Conservation (phyloP, 768 basidiomycete genomes). For the Suillus alpinus region DNA sequence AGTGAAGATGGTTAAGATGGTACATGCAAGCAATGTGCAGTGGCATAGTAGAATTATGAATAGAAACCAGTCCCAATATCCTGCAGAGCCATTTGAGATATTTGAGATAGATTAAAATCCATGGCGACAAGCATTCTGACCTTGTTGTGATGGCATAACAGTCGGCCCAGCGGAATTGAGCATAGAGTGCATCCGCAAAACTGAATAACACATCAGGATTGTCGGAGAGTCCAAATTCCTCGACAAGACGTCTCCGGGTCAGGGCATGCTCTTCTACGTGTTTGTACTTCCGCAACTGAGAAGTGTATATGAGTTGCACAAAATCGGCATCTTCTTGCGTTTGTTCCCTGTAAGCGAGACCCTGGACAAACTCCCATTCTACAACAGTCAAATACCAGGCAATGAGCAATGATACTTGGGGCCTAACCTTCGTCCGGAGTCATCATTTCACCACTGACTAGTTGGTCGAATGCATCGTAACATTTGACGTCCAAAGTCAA, state of each 20-base stretch:
- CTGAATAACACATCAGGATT: constrained; percentile 92
- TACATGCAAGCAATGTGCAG: constrained; percentile 98
- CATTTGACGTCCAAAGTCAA: constrained; percentile 94
- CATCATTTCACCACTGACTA: constrained; percentile 95
- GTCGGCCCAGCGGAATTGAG: constrained; percentile 89
- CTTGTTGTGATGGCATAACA: constrained; percentile 86
- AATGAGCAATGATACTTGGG: neutral
- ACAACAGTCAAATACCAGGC: constrained; percentile 8
- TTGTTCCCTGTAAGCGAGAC: constrained; percentile 78
- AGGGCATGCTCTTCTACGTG: constrained; percentile 79
- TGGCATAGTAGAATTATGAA: constrained; percentile 88
- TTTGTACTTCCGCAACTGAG: constrained; percentile 87
- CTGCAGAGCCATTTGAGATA: constrained; percentile 36
- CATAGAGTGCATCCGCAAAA: constrained; percentile 87
- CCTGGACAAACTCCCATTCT: constrained; percentile 98
- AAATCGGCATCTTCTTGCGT: constrained; percentile 88
- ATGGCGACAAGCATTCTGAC: constrained; percentile 34
- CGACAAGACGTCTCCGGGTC: constrained; percentile 74
- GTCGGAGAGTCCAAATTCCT: constrained; percentile 81
- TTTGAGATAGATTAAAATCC: neutral
- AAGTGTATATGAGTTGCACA: constrained; percentile 88
- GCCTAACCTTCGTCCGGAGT: constrained; percentile 87
- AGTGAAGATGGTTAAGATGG: constrained; percentile 87
- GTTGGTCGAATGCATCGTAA: constrained; percentile 90
- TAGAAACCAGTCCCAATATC: constrained; percentile 79